A percentile compares a stretch with the other conserved stretches of the same genome.
Evolutionary conservation across 441 rosid species (phyloP).

Genomic region (Eruca vesicaria): DNA sequence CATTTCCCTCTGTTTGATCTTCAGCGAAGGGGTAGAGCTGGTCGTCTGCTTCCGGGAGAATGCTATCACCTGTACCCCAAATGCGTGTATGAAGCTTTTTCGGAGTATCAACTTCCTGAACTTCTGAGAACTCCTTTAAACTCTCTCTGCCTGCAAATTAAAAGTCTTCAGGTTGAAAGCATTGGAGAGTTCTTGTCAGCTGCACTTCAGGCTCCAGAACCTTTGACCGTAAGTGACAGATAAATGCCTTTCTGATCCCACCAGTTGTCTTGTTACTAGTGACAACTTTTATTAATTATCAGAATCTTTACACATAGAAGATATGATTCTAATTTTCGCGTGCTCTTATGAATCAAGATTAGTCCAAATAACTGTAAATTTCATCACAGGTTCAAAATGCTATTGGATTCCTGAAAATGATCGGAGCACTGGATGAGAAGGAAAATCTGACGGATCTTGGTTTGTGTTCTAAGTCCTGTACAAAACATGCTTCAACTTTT

Average conservation of each 20-base stretch:
- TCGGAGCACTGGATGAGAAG: constrained; percentile 86
- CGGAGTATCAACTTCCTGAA: constrained; percentile 98
- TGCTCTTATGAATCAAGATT: background rate
- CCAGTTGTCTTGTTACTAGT: background rate
- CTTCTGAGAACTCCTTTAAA: constrained; percentile 97
- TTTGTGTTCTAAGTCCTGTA: constrained; percentile 42
- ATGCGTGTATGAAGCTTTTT: constrained; percentile 92
- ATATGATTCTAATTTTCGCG: background rate
- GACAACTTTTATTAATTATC: background rate
- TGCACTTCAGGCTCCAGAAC: constrained; percentile 93
- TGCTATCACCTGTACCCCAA: constrained; percentile 93
- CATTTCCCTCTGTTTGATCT: constrained; percentile 18
- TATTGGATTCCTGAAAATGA: constrained; percentile 84
- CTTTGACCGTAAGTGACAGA: constrained; percentile 75
- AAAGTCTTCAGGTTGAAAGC: constrained; percentile 87
- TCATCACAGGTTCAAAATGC: constrained; percentile 91
- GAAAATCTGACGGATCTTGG: constrained; percentile 97
- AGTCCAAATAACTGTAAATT: background rate
- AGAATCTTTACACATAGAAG: background rate
- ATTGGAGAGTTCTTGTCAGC: constrained; percentile 94
- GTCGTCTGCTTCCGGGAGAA: constrained; percentile 95
- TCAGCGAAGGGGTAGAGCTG: constrained; percentile 98
- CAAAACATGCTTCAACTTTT: constrained; percentile 7
- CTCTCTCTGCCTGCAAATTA: constrained; percentile 99
- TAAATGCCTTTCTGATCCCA: background rate